Conservation (phyloP, 1,284 basidiomycete genomes). For the Papiliotrema nemorosa region DNA sequence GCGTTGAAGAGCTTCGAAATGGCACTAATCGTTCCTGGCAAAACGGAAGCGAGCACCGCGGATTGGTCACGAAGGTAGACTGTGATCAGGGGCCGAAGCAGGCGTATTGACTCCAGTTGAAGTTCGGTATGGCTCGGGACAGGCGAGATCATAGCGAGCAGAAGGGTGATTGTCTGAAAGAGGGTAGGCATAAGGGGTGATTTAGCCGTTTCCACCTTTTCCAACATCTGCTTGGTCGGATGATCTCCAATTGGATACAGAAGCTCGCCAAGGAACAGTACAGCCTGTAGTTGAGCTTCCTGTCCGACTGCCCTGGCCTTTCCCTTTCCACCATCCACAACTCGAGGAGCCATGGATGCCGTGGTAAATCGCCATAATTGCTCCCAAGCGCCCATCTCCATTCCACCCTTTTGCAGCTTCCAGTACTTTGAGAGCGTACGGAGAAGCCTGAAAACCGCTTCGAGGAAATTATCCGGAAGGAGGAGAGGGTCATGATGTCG, state of each 20-base stretch:
- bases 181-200: slow-evolving; percentile 64
- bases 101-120: slow-evolving; percentile 62
- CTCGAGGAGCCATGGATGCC: slow-evolving; percentile 52
- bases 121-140: slow-evolving; percentile 60
- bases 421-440: slow-evolving; percentile 66
- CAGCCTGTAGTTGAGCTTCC: slow-evolving; percentile 34
- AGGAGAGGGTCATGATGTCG: slow-evolving; percentile 62
- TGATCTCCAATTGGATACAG: slow-evolving; percentile 14
- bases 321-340: slow-evolving; percentile 64
- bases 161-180: slow-evolving; percentile 73
- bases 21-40: slow-evolving; percentile 75
- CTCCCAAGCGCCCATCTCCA: slow-evolving; percentile 61
- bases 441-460: slow-evolving; percentile 65
- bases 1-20: slow-evolving; percentile 61
- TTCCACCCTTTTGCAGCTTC: slow-evolving; percentile 63
- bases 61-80: slow-evolving; percentile 65
- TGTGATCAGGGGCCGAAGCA: slow-evolving; percentile 58
- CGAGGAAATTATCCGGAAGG: slow-evolving; percentile 75
- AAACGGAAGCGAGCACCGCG: slow-evolving; percentile 56
- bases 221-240: slow-evolving; percentile 52
- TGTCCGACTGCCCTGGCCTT: slow-evolving; percentile 50
- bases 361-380: slow-evolving; percentile 78
- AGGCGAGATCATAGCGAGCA: slow-evolving; percentile 56
- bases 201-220: slow-evolving; percentile 48
- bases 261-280: slow-evolving; percentile 31